Base-by-base conservation (phyloP, 495 filamentous ascomycete species). In the Xylaria telfairii region DNA sequence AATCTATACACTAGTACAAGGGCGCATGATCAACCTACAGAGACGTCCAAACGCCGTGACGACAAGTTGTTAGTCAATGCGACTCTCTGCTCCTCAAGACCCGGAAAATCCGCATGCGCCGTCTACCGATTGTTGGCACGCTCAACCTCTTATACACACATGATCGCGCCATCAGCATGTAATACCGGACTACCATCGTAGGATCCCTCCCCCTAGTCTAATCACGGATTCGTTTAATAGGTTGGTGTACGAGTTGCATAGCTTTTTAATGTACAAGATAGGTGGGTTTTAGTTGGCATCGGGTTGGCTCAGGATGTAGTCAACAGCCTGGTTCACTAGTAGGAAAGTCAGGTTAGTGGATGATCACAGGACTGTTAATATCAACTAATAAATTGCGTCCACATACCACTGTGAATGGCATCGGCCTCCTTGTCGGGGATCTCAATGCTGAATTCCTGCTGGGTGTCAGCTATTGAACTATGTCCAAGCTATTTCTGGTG, bases 351-450 rank as follows among this genome's bases (percentile, higher is more conserved):
- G 34, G 60, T 68, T 63, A 78, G 79, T 54, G 77, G 63, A 39
- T 19, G 12, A 63, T 13, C 30, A 66, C 17, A 6, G 30, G 26
- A 21, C 51, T 5, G 2, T n/a, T 24, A 8, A 61, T 26, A 37
- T 21, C 34, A 10, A 24, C 17, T 15, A 26, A 39, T 28, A 54
- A 24, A 32, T n/a, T 65, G 28, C 30, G 19, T 42, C 65, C 24
- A 87, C 95, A 74, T 94, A 97, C 95, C 90, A 80, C 93, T 97
- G 88, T 95, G 93, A 81, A 99, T 97, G 73, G 89, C 87, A 85
- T 99, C 96, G 73, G 96, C 96, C 78, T 98, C 95, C 87, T 98
- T 98, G 84, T 99, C 96, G 73, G 96, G 96, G 82, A 99, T 99
- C 89, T 99, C 96, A 84, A 99, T 96, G 90, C 94, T 98, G 85